Base-by-base conservation (phyloP, 352 stramenopile genomes). In the Thalassiosira exigua region DNA sequence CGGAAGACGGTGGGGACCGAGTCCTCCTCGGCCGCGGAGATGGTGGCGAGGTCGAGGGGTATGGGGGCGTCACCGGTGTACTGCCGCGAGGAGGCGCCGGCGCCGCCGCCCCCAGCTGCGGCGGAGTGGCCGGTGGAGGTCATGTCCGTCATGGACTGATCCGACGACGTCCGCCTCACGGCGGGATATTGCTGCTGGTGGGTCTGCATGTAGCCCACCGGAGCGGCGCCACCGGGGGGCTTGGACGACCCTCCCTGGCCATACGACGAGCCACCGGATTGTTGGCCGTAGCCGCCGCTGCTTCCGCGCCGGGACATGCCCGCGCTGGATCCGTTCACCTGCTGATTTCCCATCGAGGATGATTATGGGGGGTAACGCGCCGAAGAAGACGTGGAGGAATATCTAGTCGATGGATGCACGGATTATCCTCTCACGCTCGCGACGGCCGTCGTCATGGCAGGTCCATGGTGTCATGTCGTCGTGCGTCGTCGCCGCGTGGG, bases 1-100 rank as follows among this genome's bases (percentile, higher is more conserved):
- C 97, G 96, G 87, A 99, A 99, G 4, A 99, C 96, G 72, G 98
- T 98, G 17, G 96, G 96, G 12, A 95, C 91, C 1, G 81, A 86
- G 24, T 94, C 87, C 41, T 94, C 90, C 61, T 93, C 86, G 22
- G 75, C 75, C 0, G 75, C 75, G n/a, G 67, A 73, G 11, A 84
- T 75, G 26, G 75, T 61, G 22, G 75, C 75, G 3, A 84, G 65
- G 33, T 84, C 69, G 5, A 84, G 39, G 22, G 68, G 46, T n/a
- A 77, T 64, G 32, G 30, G 26, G 14, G 44, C 29, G 24, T 58
- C 19, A 0, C 39, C 54, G 36, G 46, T 30, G 42, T 73, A 52
- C 17, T 73, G 64, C 29, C 62, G 61, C 5, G 29, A 33, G 9
- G 12, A 14, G 12, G 27, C 19, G 12, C n/a, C 53, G 26, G 62